Evolutionary conservation across 305 asterid genomes (phyloP).

Genomic region (Solanum aculeatissimum): DNA sequence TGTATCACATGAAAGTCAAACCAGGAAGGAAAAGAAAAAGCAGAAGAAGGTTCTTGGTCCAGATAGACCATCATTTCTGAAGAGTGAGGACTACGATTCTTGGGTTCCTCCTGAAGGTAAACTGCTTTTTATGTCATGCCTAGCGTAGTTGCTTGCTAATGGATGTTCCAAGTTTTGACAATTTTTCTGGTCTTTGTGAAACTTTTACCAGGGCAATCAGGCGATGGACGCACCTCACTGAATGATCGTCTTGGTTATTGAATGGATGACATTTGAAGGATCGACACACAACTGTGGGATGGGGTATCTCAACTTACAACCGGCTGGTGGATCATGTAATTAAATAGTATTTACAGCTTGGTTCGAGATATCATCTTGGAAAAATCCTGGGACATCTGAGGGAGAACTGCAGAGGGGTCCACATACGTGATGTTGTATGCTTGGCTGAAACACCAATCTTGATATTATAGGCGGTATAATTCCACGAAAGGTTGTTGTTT

Average conservation of each 20-base stretch:
- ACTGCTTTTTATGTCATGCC: background rate
- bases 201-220: slow-evolving; percentile 70
- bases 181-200: background rate
- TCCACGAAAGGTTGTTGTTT: background rate
- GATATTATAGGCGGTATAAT: background rate
- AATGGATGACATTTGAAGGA: background rate
- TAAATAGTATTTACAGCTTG: background rate
- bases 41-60: slow-evolving; percentile 63
- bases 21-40: slow-evolving; percentile 36
- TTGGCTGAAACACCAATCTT: background rate
- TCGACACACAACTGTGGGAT: background rate
- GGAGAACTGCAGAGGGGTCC: background rate
- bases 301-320: background rate
- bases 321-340: background rate
- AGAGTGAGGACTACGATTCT: slow-evolving; percentile 31
- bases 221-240: slow-evolving; percentile 89
- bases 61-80: slow-evolving; percentile 57
- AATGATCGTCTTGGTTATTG: slow-evolving; percentile 86
- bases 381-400: background rate
- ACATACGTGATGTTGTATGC: background rate
- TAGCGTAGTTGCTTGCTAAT: background rate
- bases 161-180: background rate
- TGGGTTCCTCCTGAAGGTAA: slow-evolving; percentile 99
- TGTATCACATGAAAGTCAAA: slow-evolving; percentile 14
- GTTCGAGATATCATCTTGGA: background rate